Evolutionary conservation across 2,329 filamentous ascomycete species (phyloP).

Genomic region (Elsinoe necatrix): DNA sequence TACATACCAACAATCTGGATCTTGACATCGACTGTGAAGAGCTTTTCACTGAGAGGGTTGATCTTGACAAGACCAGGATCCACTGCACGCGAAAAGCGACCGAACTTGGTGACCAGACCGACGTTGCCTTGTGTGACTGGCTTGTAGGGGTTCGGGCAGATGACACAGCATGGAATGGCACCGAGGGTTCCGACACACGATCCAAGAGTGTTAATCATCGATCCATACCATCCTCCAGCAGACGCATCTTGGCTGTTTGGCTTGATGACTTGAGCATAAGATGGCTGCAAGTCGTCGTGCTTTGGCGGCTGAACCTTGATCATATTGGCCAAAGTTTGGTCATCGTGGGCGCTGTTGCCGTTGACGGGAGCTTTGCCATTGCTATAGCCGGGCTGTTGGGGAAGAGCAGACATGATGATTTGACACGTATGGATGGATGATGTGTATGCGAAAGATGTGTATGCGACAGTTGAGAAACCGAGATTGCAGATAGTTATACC

Average conservation of each 20-base stretch:
- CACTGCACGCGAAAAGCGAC: slow-evolving; percentile 86
- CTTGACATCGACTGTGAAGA: slow-evolving; percentile 95
- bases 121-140: slow-evolving; percentile 87
- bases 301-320: slow-evolving; percentile 67
- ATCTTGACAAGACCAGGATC: slow-evolving; percentile 96
- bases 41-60: slow-evolving; percentile 84
- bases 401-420: slow-evolving; percentile 10
- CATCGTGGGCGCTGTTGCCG: slow-evolving; percentile 18
- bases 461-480: neutral
- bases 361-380: slow-evolving; percentile 31
- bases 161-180: slow-evolving; percentile 81
- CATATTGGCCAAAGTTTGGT: slow-evolving; percentile 25
- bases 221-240: slow-evolving; percentile 79
- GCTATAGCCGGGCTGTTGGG: slow-evolving; percentile 2
- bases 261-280: slow-evolving; percentile 61
- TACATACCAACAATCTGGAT: slow-evolving; percentile 76
- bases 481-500: neutral
- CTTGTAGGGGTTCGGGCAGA: slow-evolving; percentile 94
- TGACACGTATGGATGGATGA: too few species aligned
- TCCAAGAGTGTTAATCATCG: slow-evolving; percentile 74
- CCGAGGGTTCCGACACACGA: slow-evolving; percentile 66
- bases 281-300: slow-evolving; percentile 74
- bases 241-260: slow-evolving; percentile 57
- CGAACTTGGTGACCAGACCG: slow-evolving; percentile 91
- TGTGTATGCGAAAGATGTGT: neutral